phyloP scores from a whole-genome alignment of 2,329 filamentous ascomycete genomes.

The Trichophaea hybrida region DNA sequence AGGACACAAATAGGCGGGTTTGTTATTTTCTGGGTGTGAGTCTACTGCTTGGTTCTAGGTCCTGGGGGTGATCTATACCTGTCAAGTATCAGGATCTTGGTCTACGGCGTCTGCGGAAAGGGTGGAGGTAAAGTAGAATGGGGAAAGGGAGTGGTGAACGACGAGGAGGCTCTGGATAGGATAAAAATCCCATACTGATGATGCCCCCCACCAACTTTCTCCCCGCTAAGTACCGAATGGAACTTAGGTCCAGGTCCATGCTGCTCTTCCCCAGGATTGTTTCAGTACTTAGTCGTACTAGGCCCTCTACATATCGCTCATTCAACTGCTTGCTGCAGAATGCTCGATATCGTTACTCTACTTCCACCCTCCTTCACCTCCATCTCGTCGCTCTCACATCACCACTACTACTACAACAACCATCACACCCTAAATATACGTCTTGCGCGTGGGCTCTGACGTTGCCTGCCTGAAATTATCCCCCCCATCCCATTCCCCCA shows the following conservation, averaged over 20 bases:
- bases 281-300: background rate
- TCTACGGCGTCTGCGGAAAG: too few relatives aligned
- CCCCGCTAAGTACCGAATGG: background rate
- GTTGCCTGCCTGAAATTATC: background rate
- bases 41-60: too few relatives aligned
- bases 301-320: background rate
- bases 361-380: background rate
- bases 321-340: too few relatives aligned
- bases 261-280: background rate
- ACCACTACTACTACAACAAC: background rate
- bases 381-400: background rate
- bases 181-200: background rate
- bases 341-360: too few relatives aligned
- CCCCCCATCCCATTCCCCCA: background rate
- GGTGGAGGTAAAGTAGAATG: background rate
- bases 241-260: background rate
- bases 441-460: background rate
- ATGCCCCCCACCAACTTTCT: background rate
- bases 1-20: too few relatives aligned
- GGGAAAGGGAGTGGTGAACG: background rate
- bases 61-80: too few relatives aligned
- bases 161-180: background rate
- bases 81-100: too few relatives aligned
- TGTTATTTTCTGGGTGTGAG: too few relatives aligned
- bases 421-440: background rate